Base-by-base conservation (phyloP, 2,329 filamentous ascomycete genomes). In the Atkinsonella texensis region DNA sequence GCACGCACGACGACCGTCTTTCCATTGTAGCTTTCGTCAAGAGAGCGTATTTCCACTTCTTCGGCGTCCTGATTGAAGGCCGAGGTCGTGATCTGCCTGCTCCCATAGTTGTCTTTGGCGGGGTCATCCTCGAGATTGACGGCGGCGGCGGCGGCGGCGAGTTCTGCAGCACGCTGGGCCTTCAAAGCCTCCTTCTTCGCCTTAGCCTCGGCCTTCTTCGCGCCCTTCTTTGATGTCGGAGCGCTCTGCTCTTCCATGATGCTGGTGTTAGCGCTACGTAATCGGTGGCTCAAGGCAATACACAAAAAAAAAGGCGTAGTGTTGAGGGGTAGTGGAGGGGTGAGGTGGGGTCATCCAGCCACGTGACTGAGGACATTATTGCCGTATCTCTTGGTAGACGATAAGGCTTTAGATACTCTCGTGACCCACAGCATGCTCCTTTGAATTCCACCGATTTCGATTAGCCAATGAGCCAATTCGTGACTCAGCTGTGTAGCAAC, bases 151-250 rank as follows among this genome's bases (percentile, higher is more conserved):
- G 83, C 81, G 56, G 81, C 79, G 42, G 83, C 81, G 63, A 85
- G 83, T 59, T 88, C 85, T n/a, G 83, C 85, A 51, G 80, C 75
- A 68, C 82, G 71, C 65, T 79, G 65, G 62, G 85, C 85, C 70
- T 94, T 94, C 65, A 82, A 77, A 12, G 85, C 87, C 70, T 94
- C 90, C 67, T 91, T 90, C 72, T 89, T 89, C 31, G 90, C 87
- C 72, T 94, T 94, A 56, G 78, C 78, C 60, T 86, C 85, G 45
- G 86, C 83, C 74, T 94, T 95, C 74, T 94, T 94, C 57, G 85
- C 72, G 15, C 83, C 88, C 69, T 84, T 90, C 73, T 94, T 59
- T 13, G 57, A 59, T 9, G 35, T 38, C 10, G 35, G 35, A 38
- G 35, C 35, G 35, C 35, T 38, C 35, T 5, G 9, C 35, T 38